Evolutionary conservation across 2,329 filamentous ascomycete species (phyloP).

Genomic region (Chalaropsis thielavioides): DNA sequence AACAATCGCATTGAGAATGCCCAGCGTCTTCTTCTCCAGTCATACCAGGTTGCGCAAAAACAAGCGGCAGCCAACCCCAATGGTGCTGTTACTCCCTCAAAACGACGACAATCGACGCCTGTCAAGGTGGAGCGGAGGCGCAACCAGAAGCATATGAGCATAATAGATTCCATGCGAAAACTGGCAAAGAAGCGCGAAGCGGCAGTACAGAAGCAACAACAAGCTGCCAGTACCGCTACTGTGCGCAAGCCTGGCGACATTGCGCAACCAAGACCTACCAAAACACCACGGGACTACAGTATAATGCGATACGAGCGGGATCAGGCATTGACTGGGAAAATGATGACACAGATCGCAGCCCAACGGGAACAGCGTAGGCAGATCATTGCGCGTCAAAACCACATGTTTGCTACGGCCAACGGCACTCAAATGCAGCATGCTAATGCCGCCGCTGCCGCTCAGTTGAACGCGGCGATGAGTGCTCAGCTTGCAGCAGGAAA

Average conservation of each 20-base stretch:
- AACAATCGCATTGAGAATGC: constrained; percentile 46
- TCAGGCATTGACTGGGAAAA: constrained; percentile 43
- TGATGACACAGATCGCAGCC: constrained; percentile 37
- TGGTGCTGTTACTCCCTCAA: constrained; percentile 24
- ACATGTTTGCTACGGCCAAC: constrained; percentile 7
- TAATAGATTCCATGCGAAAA: constrained; percentile 92
- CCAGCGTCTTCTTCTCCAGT: constrained; percentile 39
- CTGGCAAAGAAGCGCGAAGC: constrained; percentile 88
- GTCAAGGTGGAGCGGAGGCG: constrained; percentile 74
- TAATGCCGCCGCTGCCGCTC: neutral
- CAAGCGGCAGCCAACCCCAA: constrained; percentile 20
- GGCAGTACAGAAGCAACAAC: constrained; percentile 71
- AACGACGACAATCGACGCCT: constrained; percentile 50
- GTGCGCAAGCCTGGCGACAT: constrained; percentile 64
- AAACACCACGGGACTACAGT: constrained; percentile 85
- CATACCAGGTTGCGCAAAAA: constrained; percentile 37
- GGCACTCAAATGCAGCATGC: neutral
- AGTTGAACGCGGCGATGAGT: constrained; percentile 4
- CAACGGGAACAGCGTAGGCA: constrained; percentile 42
- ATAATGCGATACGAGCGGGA: constrained; percentile 79
- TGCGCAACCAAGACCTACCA: constrained; percentile 36
- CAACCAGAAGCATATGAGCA: constrained; percentile 70
- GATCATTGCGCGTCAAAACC: constrained; percentile 9
- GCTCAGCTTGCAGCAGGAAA: constrained; percentile 3
- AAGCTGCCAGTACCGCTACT: constrained; percentile 64